These are phyloP conservation scores for Acmispon strigosus DNA, from an alignment of 306 rosid genomes.

Conservation along the genomic window DNA sequence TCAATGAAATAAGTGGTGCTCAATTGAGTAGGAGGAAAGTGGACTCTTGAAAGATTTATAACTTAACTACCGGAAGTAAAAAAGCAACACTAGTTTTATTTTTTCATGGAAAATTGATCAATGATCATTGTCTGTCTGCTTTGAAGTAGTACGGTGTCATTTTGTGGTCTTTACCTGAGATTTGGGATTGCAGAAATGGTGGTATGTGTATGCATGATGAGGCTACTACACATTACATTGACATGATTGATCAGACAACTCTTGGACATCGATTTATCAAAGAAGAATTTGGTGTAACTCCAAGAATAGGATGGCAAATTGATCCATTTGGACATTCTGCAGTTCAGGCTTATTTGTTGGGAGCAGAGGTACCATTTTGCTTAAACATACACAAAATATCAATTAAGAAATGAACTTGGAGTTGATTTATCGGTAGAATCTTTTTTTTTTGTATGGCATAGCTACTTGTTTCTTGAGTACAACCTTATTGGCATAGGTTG, in stretches of 20 bases:
- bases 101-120: neutral
- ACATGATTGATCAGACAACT: slow-evolving; percentile 93
- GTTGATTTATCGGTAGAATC: neutral
- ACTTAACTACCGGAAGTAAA: too few relatives aligned
- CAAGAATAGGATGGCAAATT: slow-evolving; percentile 85
- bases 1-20: too few relatives aligned
- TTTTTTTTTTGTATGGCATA: neutral
- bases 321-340: slow-evolving; percentile 95
- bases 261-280: slow-evolving; percentile 73
- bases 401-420: neutral
- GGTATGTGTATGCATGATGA: slow-evolving; percentile 94
- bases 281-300: slow-evolving; percentile 49
- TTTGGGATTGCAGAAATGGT: slow-evolving; percentile 60
- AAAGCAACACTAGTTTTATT: neutral
- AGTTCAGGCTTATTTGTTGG: slow-evolving; percentile 71
- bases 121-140: neutral
- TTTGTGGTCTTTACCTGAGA: neutral
- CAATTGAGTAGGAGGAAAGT: neutral
- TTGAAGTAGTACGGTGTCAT: neutral
- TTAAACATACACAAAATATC: neutral
- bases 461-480: neutral
- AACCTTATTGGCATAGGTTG: slow-evolving; percentile 33
- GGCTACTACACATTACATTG: slow-evolving; percentile 78
- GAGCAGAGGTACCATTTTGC: slow-evolving; percentile 50
- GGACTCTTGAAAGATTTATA: neutral